Evolutionary conservation across 352 stramenopile genomes (phyloP).

Genomic region (Phytopythium mirpurense): DNA sequence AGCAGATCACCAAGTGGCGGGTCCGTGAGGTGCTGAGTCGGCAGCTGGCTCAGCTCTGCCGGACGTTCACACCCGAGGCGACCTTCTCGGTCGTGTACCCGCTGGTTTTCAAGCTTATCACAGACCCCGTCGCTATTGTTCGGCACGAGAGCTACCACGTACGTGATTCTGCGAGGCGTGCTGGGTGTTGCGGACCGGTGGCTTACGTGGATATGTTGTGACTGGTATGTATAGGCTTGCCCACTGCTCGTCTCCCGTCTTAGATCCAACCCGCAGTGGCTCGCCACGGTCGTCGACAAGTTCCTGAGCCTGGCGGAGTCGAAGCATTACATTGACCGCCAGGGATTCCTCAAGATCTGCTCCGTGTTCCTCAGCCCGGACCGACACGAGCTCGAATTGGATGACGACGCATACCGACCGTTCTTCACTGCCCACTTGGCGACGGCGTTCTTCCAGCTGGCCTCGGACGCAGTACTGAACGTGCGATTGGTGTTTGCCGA

Average conservation of each 20-base stretch:
- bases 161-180: constrained; percentile 4
- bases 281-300: constrained; percentile 37
- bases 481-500: constrained; percentile 61
- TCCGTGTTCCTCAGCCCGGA: constrained; percentile 36
- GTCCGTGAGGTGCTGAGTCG: constrained; percentile 69
- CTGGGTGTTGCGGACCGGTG: no score
- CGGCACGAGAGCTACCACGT: constrained; percentile 65
- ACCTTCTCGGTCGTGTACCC: constrained; percentile 78
- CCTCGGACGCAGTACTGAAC: constrained; percentile 62
- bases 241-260: constrained; percentile 55
- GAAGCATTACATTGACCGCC: constrained; percentile 52
- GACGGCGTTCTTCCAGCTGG: constrained; percentile 49
- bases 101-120: constrained; percentile 70
- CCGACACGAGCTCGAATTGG: background rate
- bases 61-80: constrained; percentile 57
- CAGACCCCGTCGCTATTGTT: constrained; percentile 66
- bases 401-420: constrained; percentile 9
- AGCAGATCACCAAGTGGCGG: constrained; percentile 82
- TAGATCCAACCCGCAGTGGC: constrained; percentile 35
- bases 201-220: constrained; percentile 8
- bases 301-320: constrained; percentile 51
- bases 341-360: constrained; percentile 67
- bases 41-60: constrained; percentile 70
- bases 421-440: constrained; percentile 54
- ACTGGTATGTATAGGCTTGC: constrained; percentile 40